Evolutionary conservation across 768 basidiomycete genomes (phyloP), one percentile per base, ranked within the genome.

Genomic region (Suillus discolor): DNA sequence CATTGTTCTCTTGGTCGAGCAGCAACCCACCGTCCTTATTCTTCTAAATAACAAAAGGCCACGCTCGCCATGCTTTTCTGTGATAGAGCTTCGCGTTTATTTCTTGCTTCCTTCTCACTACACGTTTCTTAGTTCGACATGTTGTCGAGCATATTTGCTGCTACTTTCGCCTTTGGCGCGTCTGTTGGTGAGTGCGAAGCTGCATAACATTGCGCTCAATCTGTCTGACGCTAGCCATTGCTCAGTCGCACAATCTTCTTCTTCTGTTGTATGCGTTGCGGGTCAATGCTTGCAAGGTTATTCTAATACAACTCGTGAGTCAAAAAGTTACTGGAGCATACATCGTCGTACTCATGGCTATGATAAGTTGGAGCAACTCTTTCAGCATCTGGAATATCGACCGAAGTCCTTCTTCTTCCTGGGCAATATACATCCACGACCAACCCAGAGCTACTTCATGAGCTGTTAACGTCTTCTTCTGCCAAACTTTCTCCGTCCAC

Each of bases 241-340:
- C 28, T 62, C 38, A 87, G 85, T 81, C 73, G 88, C 89, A 66
- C 87, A 89, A 75, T 81, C 84, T 69, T 75, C 80, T 66, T 77
- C 88, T 44, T 79, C 81, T 72, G 87, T 93, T 64, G 82, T 94
- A 67, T 94, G 92, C 83, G 81, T 92, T 91, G 90, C 92, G 75
- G 92, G 92, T 70, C 92, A 94, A 90, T 94, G 93, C 81, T 79
- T 94, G 64, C 84, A 93, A 76, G 93, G 93, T 65, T 85, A 79
- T 77, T 87, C 90, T 39, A 93, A 94, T 73, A 85, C 83, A 28
- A 89, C 91, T 44, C 73, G 84, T 85, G 71, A 79, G 91, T 88
- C 65, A 8, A 41, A 80, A 77, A 20, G 6, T 34, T 13, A 13
- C 18, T 20, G 20, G 25, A 28, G 6, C 11, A 18, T 42, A 11